phyloP scores from a whole-genome alignment of 768 basidiomycete species.

The Leccinum fibrillosum region DNA sequence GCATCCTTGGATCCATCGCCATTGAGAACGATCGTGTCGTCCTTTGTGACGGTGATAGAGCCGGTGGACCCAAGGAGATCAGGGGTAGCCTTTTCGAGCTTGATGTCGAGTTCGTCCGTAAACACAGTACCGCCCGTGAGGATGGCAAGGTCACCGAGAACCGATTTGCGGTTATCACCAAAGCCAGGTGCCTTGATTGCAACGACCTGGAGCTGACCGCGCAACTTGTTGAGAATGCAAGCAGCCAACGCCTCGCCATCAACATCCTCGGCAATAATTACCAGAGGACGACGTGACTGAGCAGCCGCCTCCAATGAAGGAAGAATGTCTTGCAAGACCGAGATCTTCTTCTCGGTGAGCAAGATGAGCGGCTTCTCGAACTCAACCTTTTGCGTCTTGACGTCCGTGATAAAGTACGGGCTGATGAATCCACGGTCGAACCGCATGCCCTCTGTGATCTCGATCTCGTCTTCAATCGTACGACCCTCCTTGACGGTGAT shows the following conservation, averaged over 20 bases:
- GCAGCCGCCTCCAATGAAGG: constrained; percentile 83
- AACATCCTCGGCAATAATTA: constrained; percentile 97
- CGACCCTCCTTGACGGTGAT: constrained; percentile 99
- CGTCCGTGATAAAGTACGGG: constrained; percentile 97
- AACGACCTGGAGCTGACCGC: constrained; percentile 90
- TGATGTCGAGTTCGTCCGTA: constrained; percentile 95
- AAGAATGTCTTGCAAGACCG: constrained; percentile 89
- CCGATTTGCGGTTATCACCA: constrained; percentile 98
- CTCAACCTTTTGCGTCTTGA: constrained; percentile 94
- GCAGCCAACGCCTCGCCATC: constrained; percentile 98
- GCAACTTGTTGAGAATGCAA: constrained; percentile 98
- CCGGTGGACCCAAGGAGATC: constrained; percentile 92
- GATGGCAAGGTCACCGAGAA: constrained; percentile 95
- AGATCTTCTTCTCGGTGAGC: constrained; percentile 98
- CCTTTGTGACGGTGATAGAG: constrained; percentile 92
- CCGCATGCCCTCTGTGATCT: constrained; percentile 99
- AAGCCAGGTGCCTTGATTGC: constrained; percentile 98
- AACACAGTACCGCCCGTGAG: constrained; percentile 98
- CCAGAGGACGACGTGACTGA: constrained; percentile 80
- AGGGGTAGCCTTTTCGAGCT: constrained; percentile 85
- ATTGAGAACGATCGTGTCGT: constrained; percentile 95
- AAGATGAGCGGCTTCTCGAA: constrained; percentile 96
- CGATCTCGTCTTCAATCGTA: constrained; percentile 98
- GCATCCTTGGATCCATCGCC: constrained; percentile 88
- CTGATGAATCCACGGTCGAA: constrained; percentile 99